Evolutionary conservation across 345 rosid genomes (phyloP).

Genomic region (Citrus sp.): DNA sequence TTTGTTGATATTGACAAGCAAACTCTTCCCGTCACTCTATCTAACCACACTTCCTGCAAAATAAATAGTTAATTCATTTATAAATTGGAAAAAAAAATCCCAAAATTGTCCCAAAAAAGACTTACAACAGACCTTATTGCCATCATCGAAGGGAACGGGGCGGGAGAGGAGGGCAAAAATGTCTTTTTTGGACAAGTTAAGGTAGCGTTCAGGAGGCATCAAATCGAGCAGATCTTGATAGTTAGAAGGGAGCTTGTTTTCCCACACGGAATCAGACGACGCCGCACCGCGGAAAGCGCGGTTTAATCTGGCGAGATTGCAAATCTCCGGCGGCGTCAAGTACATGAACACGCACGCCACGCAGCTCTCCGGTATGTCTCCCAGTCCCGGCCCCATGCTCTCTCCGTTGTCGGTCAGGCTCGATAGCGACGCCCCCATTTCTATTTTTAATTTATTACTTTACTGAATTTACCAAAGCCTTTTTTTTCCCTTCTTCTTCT

Average conservation of each 20-base stretch:
- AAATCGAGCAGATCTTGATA: conserved; percentile 82
- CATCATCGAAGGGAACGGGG: conserved; percentile 69
- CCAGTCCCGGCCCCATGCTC: conserved; percentile 58
- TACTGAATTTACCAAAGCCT: not conserved
- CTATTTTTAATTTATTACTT: not conserved
- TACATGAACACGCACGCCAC: conserved; percentile 81
- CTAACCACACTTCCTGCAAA: conserved; percentile 84
- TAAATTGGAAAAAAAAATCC: not conserved
- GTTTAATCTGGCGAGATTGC: conserved; percentile 84
- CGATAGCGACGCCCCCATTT: conserved; percentile 92
- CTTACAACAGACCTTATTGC: conserved; percentile 48
- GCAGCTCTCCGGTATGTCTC: conserved; percentile 94
- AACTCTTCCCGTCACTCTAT: conserved; percentile 80
- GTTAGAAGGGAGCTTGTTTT: conserved; percentile 70
- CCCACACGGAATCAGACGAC: conserved; percentile 93
- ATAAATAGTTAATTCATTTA: conserved; percentile 2
- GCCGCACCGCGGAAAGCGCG: conserved; percentile 87
- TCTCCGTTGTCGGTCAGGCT: conserved; percentile 59
- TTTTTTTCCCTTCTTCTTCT: not conserved
- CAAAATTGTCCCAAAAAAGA: not conserved
- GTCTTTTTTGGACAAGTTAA: conserved; percentile 62
- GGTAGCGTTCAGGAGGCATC: conserved; percentile 70
- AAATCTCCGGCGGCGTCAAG: conserved; percentile 94
- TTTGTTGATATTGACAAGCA: conserved; percentile 85
- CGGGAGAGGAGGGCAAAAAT: conserved; percentile 85